Percentiles rank a stretch among this genome's conserved stretches.
Evolutionary conservation across 2,329 filamentous ascomycete genomes (phyloP).

Genomic region (Phaeoacremonium minimum): DNA sequence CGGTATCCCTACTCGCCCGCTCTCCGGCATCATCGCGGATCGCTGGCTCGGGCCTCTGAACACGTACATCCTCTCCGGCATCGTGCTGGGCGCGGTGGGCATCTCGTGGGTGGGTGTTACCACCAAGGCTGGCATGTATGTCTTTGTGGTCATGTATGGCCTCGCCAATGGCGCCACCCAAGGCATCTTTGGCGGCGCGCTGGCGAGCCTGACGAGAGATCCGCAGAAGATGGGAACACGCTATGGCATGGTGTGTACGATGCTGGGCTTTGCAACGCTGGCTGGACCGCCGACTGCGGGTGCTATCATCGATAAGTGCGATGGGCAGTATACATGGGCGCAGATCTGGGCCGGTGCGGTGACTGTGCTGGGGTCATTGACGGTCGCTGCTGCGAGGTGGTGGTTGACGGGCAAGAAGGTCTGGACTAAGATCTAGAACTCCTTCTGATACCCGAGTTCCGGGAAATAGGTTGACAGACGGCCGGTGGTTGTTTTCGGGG

Average conservation of each 20-base stretch:
- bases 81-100: slow-evolving; percentile 40
- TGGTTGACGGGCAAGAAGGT: not conserved
- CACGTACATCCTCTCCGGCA: slow-evolving; percentile 42
- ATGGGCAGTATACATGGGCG: not conserved
- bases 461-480: too few species aligned
- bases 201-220: slow-evolving; percentile 36
- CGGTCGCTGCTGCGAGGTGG: not conserved
- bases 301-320: not conserved
- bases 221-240: slow-evolving; percentile 38
- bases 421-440: not conserved
- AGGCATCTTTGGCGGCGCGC: slow-evolving; percentile 32
- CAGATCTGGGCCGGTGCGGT: slow-evolving; percentile 2
- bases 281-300: slow-evolving; percentile 20
- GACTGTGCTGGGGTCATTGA: not conserved
- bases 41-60: slow-evolving; percentile 49
- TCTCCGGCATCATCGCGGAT: slow-evolving; percentile 51
- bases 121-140: slow-evolving; percentile 32
- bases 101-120: slow-evolving; percentile 53
- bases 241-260: slow-evolving; percentile 40
- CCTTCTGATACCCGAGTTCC: too few species aligned
- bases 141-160: slow-evolving; percentile 38
- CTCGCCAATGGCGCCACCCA: slow-evolving; percentile 36
- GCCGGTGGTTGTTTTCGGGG: not conserved
- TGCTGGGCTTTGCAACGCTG: slow-evolving; percentile 35
- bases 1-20: slow-evolving; percentile 48